phyloP scores from a whole-genome alignment of 208 protist species.

The Trypanosoma scelopori region DNA sequence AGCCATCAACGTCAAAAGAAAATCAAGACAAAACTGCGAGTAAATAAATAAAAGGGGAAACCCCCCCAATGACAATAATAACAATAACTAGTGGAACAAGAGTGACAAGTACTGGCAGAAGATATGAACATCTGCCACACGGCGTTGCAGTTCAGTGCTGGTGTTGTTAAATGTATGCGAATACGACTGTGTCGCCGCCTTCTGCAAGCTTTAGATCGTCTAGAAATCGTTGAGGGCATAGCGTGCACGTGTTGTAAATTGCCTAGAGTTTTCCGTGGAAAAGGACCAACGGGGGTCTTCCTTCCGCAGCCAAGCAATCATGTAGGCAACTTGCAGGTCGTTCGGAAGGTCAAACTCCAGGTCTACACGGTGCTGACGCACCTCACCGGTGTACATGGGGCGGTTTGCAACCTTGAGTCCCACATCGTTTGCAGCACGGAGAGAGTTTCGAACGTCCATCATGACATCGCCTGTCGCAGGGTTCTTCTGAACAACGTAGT shows the following conservation, averaged over 20 bases:
- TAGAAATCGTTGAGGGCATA: constrained; percentile 89
- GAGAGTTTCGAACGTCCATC: constrained; percentile 80
- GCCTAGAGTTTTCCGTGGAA: constrained; percentile 88
- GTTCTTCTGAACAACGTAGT: constrained; percentile 89
- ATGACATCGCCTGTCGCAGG: constrained; percentile 81
- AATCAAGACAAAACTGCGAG: background rate
- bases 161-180: background rate
- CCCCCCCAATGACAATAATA: no score
- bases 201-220: background rate
- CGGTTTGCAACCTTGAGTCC: constrained; percentile 68
- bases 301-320: constrained; percentile 92
- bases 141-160: no score
- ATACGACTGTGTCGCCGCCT: background rate
- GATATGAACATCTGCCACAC: background rate
- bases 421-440: constrained; percentile 85
- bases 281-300: constrained; percentile 91
- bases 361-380: constrained; percentile 75
- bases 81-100: no score
- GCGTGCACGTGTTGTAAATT: constrained; percentile 79
- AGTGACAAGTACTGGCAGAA: no score
- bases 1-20: constrained; percentile 17
- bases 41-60: no score
- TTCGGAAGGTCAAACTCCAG: constrained; percentile 89
- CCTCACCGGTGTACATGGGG: constrained; percentile 82
- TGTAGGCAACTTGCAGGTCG: constrained; percentile 86